phyloP scores from a whole-genome alignment of 495 filamentous ascomycete genomes.

The Aspergillus conjunctus region DNA sequence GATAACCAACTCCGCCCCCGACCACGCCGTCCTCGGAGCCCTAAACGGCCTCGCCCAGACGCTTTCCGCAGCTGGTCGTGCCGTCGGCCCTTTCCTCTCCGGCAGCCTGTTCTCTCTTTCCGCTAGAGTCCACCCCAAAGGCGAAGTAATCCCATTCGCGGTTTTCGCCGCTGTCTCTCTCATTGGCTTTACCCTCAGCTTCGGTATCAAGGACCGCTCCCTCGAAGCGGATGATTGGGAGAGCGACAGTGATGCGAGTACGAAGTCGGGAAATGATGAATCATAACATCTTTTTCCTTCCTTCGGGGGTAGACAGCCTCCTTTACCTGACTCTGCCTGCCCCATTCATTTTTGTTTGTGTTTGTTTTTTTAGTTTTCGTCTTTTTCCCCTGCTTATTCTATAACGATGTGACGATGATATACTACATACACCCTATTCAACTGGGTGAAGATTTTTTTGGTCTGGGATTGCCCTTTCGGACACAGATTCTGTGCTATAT shows the following conservation, averaged over 20 bases:
- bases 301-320: too few species aligned
- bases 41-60: slow-evolving; percentile 95
- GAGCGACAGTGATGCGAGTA: slow-evolving; percentile 53
- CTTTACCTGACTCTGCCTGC: too few species aligned
- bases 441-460: neutral
- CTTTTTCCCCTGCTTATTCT: neutral
- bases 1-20: slow-evolving; percentile 92
- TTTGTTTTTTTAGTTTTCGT: neutral
- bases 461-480: neutral
- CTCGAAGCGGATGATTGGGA: slow-evolving; percentile 65
- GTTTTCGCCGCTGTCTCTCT: slow-evolving; percentile 79
- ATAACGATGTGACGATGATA: slow-evolving; percentile 12
- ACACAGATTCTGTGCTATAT: too few species aligned
- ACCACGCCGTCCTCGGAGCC: slow-evolving; percentile 82
- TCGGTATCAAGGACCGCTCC: slow-evolving; percentile 63
- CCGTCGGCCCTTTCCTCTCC: slow-evolving; percentile 84
- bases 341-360: neutral
- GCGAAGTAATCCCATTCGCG: slow-evolving; percentile 83
- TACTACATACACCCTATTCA: neutral
- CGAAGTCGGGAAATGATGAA: slow-evolving; percentile 53
- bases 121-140: slow-evolving; percentile 68
- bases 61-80: slow-evolving; percentile 85
- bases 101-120: slow-evolving; percentile 80
- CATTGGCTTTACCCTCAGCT: slow-evolving; percentile 73
- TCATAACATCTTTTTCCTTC: too few species aligned